Base-by-base conservation (phyloP, 139 green algal genomes). In the Asterochloris sp. region DNA sequence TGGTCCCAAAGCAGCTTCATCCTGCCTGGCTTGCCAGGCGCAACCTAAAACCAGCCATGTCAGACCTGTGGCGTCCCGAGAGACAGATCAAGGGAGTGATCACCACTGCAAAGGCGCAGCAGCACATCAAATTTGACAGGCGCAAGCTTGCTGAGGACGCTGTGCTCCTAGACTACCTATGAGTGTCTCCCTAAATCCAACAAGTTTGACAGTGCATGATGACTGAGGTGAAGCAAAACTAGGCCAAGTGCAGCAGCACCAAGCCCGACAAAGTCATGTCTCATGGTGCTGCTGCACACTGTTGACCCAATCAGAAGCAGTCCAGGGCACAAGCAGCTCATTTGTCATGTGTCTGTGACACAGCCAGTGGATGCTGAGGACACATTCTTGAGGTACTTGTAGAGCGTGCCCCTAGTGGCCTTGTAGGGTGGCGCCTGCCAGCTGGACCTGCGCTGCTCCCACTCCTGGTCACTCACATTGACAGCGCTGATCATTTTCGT, bases 321-420 rank as follows among this genome's bases (percentile, higher is more conserved):
- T 71, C 19, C 1, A 4, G 66, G 66, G 17, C 4, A 71, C 66
- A 4, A 24, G 66, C 17, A 26, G 66, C 21, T 71, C 19, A 10
- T 8, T 6, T 76, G 23, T 62, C 63, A 99, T 21, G 87, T 54
- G 80, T 99, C 97, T 24, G 97, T 99, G 19, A 99, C 88, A 82
- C 97, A 99, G 63, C 97, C 97, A 74, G 92, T 73, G 19, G 89
- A 95, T 0, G 97, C 97, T 23, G 86, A 91, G 1, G 80, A 84
- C 16, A 99, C 97, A 71, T 80, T 88, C 90, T 98, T 98, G 90
- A 97, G 98, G 92, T 98, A 99, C 89, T 99, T 99, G 91, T 97
- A 98, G 68, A 99, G 90, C 6, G 96, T 98, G 26, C 97, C 97
- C 0, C 27, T 62, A 13, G 84, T 93, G 26, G 92, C 93, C 82